These are phyloP conservation scores for Fusarium buharicum DNA, from an alignment of 2,329 filamentous ascomycete species.

Conservation along the genomic window DNA sequence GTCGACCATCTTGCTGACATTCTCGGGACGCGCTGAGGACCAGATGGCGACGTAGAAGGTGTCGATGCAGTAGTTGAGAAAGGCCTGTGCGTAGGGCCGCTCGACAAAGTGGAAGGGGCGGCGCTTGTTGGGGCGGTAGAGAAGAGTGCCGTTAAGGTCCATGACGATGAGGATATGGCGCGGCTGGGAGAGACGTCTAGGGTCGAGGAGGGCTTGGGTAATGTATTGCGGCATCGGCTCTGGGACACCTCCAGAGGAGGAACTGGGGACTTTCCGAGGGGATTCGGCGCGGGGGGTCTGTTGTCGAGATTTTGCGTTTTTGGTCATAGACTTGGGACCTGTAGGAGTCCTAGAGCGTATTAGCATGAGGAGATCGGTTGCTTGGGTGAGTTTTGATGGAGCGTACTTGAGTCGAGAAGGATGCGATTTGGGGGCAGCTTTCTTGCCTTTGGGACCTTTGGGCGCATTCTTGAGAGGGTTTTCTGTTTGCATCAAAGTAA, in stretches of 20 bases:
- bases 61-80: slow-evolving; percentile 78
- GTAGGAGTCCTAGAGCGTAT: slow-evolving; percentile 13
- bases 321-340: slow-evolving; percentile 9
- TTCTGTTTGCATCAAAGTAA: slow-evolving; percentile 23
- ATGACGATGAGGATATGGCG: slow-evolving; percentile 82
- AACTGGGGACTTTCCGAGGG: slow-evolving; percentile 45
- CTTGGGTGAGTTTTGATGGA: not conserved
- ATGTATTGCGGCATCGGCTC: slow-evolving; percentile 70
- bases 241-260: slow-evolving; percentile 68
- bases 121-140: slow-evolving; percentile 71
- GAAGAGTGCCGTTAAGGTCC: slow-evolving; percentile 92
- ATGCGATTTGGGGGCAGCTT: not conserved
- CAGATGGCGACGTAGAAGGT: slow-evolving; percentile 87
- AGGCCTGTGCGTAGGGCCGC: slow-evolving; percentile 74
- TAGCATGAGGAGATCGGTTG: not conserved
- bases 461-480: slow-evolving; percentile 5
- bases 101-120: slow-evolving; percentile 64
- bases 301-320: not conserved
- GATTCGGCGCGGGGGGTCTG: slow-evolving; percentile 5
- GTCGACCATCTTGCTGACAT: slow-evolving; percentile 75
- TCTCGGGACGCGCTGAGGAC: slow-evolving; percentile 83
- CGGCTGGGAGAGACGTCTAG: slow-evolving; percentile 56
- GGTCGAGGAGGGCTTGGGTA: slow-evolving; percentile 58
- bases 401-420: slow-evolving; percentile 10
- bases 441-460: not conserved